Evolutionary conservation across 257 asterid genomes (phyloP), one percentile per base, ranked within the genome.

Genomic region (Forsythia viridissima): DNA sequence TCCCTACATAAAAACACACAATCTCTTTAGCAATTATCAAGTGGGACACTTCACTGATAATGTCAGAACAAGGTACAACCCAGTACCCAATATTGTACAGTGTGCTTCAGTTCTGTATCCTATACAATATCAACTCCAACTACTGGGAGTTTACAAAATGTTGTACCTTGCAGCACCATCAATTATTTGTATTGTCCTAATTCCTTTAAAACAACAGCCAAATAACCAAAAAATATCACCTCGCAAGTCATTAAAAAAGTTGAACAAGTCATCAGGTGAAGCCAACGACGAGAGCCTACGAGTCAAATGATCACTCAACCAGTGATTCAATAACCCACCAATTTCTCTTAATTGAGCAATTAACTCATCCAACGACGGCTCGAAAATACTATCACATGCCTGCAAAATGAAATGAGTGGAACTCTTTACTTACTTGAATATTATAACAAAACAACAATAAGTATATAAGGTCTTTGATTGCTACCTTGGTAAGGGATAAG

Each of bases 211-310:
- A 73, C 30, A 18, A 42, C 37, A 12, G 48, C 24, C 36, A 75
- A 65, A 16, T 21, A 70, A 48, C 51, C 15, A 75, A 57, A 55
- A 57, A 55, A 18, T 12, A 72, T 66, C 16, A 92, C 99, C 98
- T 87, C 98, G 90, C 82, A 93, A 79, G 71, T 90, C 97, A 73
- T 81, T 84, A 61, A 96, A 96, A 74, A 93, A 92, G 83, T 91
- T 92, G 80, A 96, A 93, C 87, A 96, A 79, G 81, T 96, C 97
- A 82, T 96, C 98, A 1, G 98, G 96, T 42, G 97, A 89, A 18
- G 87, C 85, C 66, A 95, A 66, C 2, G 93, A 89, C 3, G 91
- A 86, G 68, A 95, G 86, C 76, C 89, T 87, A 72, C 84, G 82
- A 73, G 83, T 86, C 79, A 95, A 85, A 69, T 90, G 92, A 81